Evolutionary conservation across 179 eudicot genomes (phyloP).

Genomic region (Actinidia arguta): DNA sequence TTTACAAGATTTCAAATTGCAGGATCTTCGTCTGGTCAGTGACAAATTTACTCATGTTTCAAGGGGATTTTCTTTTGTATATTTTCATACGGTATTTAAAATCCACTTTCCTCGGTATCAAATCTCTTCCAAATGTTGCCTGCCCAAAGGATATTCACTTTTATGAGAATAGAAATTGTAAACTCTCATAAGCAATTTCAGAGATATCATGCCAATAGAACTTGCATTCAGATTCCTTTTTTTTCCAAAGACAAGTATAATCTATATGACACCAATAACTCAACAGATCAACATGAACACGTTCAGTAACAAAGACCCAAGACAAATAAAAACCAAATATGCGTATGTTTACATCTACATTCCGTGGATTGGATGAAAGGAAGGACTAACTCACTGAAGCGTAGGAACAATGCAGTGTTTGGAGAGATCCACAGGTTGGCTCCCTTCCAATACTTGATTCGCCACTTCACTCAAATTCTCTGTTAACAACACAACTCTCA

Average conservation of each 20-base stretch:
- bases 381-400: conserved; percentile 61
- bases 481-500: no score
- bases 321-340: no score
- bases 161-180: no score
- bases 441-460: conserved; percentile 70
- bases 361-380: background rate
- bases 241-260: no score
- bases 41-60: conserved; percentile 98
- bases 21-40: conserved; percentile 98
- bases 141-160: no score
- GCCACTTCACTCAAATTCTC: conserved; percentile 37
- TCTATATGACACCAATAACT: no score
- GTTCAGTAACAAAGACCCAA: background rate
- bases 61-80: conserved; percentile 95
- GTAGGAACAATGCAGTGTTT: conserved; percentile 77
- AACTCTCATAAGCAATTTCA: no score
- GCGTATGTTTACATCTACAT: background rate
- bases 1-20: conserved; percentile 46
- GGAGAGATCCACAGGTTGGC: conserved; percentile 70
- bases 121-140: no score
- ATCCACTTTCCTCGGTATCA: no score
- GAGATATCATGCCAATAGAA: no score
- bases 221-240: no score
- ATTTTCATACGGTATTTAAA: conserved; percentile 74
- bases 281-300: background rate